A percentile compares a stretch with the other conserved stretches of the same genome.
Conservation (phyloP, 2,329 filamentous ascomycete species). For the Bertia moriformis region DNA sequence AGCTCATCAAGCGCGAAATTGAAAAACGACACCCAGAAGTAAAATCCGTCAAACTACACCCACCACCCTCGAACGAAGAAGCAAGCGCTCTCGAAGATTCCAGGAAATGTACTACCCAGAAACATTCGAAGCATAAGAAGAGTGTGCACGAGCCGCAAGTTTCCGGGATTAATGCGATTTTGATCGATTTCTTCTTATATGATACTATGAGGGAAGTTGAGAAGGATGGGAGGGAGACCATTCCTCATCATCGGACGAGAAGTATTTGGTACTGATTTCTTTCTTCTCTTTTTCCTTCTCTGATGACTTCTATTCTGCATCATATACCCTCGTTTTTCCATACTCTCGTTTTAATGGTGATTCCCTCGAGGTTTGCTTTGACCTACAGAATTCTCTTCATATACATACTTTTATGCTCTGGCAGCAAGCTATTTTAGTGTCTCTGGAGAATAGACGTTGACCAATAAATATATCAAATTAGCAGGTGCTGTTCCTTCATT, state of each 20-base stretch:
- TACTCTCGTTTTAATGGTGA: no score
- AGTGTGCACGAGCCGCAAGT: not conserved
- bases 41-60: conserved; percentile 6
- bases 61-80: not conserved
- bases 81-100: no score
- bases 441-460: no score
- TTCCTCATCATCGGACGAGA: conserved; percentile 53
- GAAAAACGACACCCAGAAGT: conserved; percentile 37
- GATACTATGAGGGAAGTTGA: conserved; percentile 57
- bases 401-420: no score
- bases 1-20: conserved; percentile 52
- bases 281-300: no score
- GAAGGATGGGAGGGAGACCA: conserved; percentile 19
- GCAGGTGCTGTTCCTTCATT: no score
- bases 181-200: conserved; percentile 65
- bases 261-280: conserved; percentile 66
- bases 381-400: no score
- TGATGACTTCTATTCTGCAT: no score
- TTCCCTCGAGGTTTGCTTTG: no score
- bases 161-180: conserved; percentile 39
- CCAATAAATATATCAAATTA: no score
- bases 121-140: not conserved
- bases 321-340: no score
- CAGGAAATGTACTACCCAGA: not conserved
- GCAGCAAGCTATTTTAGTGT: no score